phyloP scores from a whole-genome alignment of 2,329 filamentous ascomycete species.

The Ascomycota sp. region DNA sequence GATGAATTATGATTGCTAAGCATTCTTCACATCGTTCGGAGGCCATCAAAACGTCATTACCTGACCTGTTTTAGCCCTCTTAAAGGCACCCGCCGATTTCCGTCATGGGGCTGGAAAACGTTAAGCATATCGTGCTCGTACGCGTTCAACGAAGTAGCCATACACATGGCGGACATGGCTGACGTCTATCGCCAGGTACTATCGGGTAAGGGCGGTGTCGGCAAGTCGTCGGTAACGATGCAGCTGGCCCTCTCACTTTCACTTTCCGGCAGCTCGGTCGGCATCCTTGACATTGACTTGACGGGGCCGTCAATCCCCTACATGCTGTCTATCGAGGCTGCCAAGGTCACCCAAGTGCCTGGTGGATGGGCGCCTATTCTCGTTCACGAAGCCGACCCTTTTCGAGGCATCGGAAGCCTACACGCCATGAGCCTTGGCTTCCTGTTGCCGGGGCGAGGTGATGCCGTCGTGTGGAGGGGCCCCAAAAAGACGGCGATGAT shows the following conservation, averaged over 20 bases:
- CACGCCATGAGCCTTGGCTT: conserved; percentile 88
- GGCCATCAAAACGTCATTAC: too few species aligned
- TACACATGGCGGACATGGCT: neutral
- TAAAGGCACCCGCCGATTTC: too few species aligned
- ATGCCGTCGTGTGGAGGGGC: conserved; percentile 90
- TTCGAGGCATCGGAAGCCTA: conserved; percentile 35
- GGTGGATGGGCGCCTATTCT: conserved; percentile 80
- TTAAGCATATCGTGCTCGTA: conserved; percentile 61
- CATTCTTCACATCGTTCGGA: too few species aligned
- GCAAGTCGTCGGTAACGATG: conserved; percentile 93
- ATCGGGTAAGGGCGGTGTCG: conserved; percentile 92
- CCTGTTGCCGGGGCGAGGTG: conserved; percentile 56
- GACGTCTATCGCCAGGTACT: conserved; percentile 31
- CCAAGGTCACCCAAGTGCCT: conserved; percentile 76
- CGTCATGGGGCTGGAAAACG: conserved; percentile 23
- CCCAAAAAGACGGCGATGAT: conserved; percentile 99
- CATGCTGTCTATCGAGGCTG: conserved; percentile 71
- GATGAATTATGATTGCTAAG: too few species aligned
- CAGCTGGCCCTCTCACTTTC: conserved; percentile 81
- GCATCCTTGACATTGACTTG: conserved; percentile 86
- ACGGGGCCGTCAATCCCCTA: conserved; percentile 92
- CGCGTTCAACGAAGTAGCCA: conserved; percentile 6
- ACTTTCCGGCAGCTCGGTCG: conserved; percentile 67
- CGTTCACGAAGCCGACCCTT: conserved; percentile 42
- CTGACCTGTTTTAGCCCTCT: too few species aligned